These are phyloP conservation scores for Haplosporangium sp. DNA, from an alignment of 371 early-diverging fungal genomes.

Conservation along the genomic window DNA sequence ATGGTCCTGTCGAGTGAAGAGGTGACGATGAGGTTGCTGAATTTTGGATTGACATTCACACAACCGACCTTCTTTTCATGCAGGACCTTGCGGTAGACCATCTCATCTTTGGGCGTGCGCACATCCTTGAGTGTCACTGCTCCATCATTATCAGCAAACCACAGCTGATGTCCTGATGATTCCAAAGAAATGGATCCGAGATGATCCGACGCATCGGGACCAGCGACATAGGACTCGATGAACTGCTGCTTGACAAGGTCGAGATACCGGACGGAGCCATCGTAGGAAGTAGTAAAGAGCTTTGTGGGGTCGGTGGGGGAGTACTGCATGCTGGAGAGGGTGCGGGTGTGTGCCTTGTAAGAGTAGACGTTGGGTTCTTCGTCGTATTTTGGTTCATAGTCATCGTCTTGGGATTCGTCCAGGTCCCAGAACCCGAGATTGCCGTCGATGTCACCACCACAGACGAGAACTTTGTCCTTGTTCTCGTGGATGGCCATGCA, in stretches of 20 bases:
- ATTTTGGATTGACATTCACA: constrained; percentile 74
- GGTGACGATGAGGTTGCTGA: constrained; percentile 69
- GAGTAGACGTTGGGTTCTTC: constrained; percentile 65
- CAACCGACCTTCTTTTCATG: constrained; percentile 78
- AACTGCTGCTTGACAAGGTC: constrained; percentile 71
- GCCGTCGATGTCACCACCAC: constrained; percentile 73
- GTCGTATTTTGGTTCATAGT: constrained; percentile 59
- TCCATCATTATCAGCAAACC: constrained; percentile 74
- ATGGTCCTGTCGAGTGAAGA: constrained; percentile 75
- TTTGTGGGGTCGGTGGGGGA: constrained; percentile 62
- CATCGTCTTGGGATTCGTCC: constrained; percentile 50
- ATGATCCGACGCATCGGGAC: constrained; percentile 38
- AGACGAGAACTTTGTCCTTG: constrained; percentile 64
- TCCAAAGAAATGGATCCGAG: constrained; percentile 61
- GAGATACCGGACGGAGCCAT: constrained; percentile 69
- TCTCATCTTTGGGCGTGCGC: constrained; percentile 50
- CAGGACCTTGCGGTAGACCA: constrained; percentile 42
- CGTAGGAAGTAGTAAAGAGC: constrained; percentile 72
- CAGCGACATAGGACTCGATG: constrained; percentile 59
- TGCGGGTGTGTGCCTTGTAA: constrained; percentile 70
- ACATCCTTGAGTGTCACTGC: constrained; percentile 65
- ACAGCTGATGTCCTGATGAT: constrained; percentile 60
- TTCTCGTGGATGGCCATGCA: constrained; percentile 74
- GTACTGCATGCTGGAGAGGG: constrained; percentile 67
- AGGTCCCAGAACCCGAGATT: constrained; percentile 77